Percentiles rank a stretch among this genome's conserved stretches.
phyloP scores from a whole-genome alignment of 225 moss, liverwort and hornwort genomes.

The Physcomitrellopsis africana region DNA sequence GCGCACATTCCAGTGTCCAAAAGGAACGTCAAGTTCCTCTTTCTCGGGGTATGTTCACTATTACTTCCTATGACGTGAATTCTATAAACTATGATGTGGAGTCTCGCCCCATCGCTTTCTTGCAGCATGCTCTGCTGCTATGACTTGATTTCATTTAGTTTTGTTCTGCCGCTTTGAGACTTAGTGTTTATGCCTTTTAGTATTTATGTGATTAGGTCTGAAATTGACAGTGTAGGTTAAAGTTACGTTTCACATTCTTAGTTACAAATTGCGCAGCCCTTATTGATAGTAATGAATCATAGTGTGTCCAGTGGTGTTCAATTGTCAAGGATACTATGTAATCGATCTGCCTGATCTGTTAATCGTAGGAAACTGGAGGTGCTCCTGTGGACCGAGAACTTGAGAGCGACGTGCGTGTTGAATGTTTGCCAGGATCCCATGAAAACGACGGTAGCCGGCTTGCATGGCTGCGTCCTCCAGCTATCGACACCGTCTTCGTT shows the following conservation, averaged over 20 bases:
- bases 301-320: too few relatives aligned
- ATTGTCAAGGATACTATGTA: background rate
- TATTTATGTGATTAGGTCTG: too few relatives aligned
- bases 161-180: too few relatives aligned
- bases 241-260: too few relatives aligned
- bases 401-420: conserved; percentile 69
- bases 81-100: too few relatives aligned
- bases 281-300: too few relatives aligned
- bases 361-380: conserved; percentile 72
- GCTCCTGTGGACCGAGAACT: conserved; percentile 79
- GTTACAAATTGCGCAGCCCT: too few relatives aligned
- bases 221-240: too few relatives aligned
- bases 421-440: conserved; percentile 68
- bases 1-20: conserved; percentile 69
- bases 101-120: too few relatives aligned
- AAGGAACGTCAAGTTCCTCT: conserved; percentile 71
- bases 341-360: background rate
- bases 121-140: too few relatives aligned
- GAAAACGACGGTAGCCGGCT: conserved; percentile 58
- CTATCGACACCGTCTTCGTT: conserved; percentile 31
- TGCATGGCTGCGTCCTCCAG: conserved; percentile 77
- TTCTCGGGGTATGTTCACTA: conserved; percentile 65
- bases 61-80: background rate
- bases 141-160: too few relatives aligned
- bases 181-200: too few relatives aligned